phyloP scores from a whole-genome alignment of 2,329 filamentous ascomycete genomes.

The Lithohypha guttulata region DNA sequence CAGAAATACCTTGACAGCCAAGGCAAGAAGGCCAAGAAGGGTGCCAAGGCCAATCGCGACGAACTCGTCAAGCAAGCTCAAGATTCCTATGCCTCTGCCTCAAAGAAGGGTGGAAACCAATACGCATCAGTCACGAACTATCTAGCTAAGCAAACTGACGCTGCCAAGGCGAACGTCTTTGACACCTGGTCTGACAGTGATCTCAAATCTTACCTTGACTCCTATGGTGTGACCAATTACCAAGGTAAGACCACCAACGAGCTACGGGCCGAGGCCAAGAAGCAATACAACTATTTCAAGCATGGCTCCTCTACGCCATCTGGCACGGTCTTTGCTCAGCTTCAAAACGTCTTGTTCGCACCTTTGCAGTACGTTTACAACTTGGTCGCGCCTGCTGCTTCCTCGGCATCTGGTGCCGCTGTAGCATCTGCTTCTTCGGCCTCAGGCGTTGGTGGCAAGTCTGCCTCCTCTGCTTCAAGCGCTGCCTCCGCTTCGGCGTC shows the following conservation, averaged over 20 bases:
- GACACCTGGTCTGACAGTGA: conserved; percentile 62
- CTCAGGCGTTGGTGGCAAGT: conserved; percentile 25
- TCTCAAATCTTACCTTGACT: conserved; percentile 68
- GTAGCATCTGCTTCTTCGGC: conserved; percentile 30
- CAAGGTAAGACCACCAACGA: conserved; percentile 60
- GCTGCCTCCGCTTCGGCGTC: conserved; percentile 41
- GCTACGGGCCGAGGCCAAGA: conserved; percentile 58
- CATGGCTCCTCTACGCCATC: conserved; percentile 60
- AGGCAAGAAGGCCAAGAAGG: conserved; percentile 47
- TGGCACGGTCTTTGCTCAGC: conserved; percentile 55
- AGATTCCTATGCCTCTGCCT: conserved; percentile 36
- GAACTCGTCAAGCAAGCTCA: conserved; percentile 54
- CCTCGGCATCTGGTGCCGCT: conserved; percentile 22
- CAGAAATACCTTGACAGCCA: conserved; percentile 43
- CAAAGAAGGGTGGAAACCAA: conserved; percentile 34
- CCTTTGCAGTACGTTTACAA: conserved; percentile 38
- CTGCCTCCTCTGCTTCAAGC: conserved; percentile 27
- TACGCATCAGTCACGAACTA: conserved; percentile 61
- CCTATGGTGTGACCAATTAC: conserved; percentile 59
- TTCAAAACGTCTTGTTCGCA: too few species aligned
- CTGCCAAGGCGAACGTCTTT: conserved; percentile 56
- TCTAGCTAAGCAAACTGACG: conserved; percentile 53
- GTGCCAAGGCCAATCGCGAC: conserved; percentile 57
- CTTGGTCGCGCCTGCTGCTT: conserved; percentile 39
- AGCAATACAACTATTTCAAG: conserved; percentile 64